Conservation (phyloP, 169 alveolate genomes). For the Amoebophrya sp. region DNA sequence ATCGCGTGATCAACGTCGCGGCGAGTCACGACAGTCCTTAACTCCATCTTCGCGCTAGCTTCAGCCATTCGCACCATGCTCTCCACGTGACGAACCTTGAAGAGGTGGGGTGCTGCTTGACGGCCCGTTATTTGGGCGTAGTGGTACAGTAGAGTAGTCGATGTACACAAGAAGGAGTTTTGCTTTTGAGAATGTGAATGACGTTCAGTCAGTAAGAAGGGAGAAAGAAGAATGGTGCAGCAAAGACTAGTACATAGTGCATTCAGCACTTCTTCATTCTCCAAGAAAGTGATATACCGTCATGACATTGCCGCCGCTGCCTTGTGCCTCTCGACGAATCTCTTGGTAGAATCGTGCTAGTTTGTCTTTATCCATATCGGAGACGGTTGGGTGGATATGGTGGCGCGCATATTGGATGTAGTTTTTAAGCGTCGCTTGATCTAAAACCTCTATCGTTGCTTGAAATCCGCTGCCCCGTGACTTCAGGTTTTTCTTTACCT, state of each 20-base stretch:
- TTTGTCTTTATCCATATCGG: slow-evolving; percentile 30
- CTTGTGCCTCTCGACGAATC: neutral
- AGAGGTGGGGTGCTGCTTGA: no score
- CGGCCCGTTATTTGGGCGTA: no score
- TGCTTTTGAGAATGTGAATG: no score
- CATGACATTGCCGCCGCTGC: neutral
- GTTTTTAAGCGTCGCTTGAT: slow-evolving; percentile 31
- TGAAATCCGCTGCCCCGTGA: neutral
- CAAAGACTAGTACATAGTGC: no score
- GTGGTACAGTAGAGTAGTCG: no score
- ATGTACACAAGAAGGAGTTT: no score
- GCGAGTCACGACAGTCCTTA: slow-evolving; percentile 4
- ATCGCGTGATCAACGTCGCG: slow-evolving; percentile 39
- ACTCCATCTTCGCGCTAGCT: slow-evolving; percentile 40
- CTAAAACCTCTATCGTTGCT: neutral
- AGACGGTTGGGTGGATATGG: neutral
- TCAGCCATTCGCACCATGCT: slow-evolving; percentile 42
- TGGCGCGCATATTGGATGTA: slow-evolving; percentile 41
- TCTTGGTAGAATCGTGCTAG: slow-evolving; percentile 41
- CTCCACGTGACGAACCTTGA: slow-evolving; percentile 39
- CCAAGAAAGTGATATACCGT: no score
- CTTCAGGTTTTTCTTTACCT: neutral
- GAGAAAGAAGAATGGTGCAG: no score
- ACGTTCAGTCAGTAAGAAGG: no score
- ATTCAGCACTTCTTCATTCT: no score